phyloP scores from a whole-genome alignment of 306 rosid species.

The Casuarina glauca region DNA sequence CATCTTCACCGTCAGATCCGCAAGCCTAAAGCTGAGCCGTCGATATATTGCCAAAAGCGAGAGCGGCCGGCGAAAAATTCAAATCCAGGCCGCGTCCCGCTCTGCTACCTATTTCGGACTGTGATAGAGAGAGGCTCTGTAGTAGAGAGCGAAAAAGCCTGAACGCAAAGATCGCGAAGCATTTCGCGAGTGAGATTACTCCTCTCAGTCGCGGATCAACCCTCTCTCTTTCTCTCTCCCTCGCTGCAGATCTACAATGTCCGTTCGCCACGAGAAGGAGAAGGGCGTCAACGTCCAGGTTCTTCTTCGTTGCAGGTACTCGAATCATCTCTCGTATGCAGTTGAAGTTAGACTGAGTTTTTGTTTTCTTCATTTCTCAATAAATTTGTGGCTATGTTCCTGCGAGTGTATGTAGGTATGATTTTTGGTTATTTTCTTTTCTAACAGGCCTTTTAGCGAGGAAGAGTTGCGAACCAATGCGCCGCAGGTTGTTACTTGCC shows the following conservation, averaged over 20 bases:
- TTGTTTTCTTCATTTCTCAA: background rate
- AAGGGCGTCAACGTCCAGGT: constrained; percentile 97
- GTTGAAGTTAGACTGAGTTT: background rate
- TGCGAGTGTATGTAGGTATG: background rate
- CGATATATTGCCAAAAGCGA: constrained; percentile 31
- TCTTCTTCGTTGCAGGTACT: constrained; percentile 91
- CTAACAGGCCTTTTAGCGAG: constrained; percentile 78
- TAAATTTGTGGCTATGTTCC: background rate
- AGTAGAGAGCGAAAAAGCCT: constrained; percentile 11
- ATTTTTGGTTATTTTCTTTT: background rate
- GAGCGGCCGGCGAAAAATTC: constrained; percentile 64
- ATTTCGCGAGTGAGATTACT: constrained; percentile 22
- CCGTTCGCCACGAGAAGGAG: constrained; percentile 82
- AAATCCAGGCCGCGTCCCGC: constrained; percentile 57
- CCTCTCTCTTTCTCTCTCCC: constrained; percentile 20
- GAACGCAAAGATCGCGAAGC: background rate
- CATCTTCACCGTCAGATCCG: constrained; percentile 40
- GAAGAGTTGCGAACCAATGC: constrained; percentile 89
- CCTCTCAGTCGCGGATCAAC: constrained; percentile 38
- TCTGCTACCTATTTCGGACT: constrained; percentile 31
- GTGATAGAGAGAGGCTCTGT: constrained; percentile 6
- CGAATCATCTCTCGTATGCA: background rate
- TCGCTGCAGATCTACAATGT: constrained; percentile 46
- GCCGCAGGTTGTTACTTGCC: constrained; percentile 85
- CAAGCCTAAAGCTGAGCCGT: constrained; percentile 27